Percentiles rank a stretch among this genome's conserved stretches.
Conservation (phyloP, 2,329 filamentous ascomycete species). For the Aureobasidium sp. region DNA sequence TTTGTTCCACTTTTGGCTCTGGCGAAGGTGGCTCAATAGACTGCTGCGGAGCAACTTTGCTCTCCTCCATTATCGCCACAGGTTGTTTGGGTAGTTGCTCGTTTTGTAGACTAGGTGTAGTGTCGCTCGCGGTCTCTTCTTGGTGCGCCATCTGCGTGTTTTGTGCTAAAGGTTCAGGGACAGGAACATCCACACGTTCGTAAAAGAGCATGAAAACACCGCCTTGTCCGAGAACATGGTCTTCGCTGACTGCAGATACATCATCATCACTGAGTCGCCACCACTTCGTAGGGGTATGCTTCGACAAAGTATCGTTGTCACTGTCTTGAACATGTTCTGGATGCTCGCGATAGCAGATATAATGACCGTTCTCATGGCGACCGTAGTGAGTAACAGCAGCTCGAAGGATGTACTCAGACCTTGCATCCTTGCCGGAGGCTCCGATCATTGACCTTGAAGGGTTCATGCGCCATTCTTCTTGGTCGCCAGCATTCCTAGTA, state of each 20-base stretch:
- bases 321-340: slow-evolving; percentile 26
- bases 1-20: not conserved
- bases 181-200: slow-evolving; percentile 45
- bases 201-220: slow-evolving; percentile 98
- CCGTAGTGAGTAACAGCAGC: slow-evolving; percentile 86
- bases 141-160: not conserved
- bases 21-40: not conserved
- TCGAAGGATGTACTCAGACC: slow-evolving; percentile 61
- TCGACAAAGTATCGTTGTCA: slow-evolving; percentile 21
- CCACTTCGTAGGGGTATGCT: slow-evolving; percentile 52
- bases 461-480: slow-evolving; percentile 63
- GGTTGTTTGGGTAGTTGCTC: not conserved
- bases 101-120: not conserved
- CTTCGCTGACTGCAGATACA: slow-evolving; percentile 65
- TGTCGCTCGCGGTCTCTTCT: not conserved
- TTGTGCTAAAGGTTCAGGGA: not conserved
- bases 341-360: slow-evolving; percentile 80
- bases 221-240: slow-evolving; percentile 62
- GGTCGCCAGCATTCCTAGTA: slow-evolving; percentile 20
- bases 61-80: not conserved
- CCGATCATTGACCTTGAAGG: slow-evolving; percentile 66
- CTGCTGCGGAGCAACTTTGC: not conserved
- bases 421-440: slow-evolving; percentile 18
- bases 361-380: slow-evolving; percentile 90
- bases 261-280: slow-evolving; percentile 88